Evolutionary conservation across 805 yeast species (phyloP), one percentile per base, ranked within the genome.

Genomic region (Clavispora asparagi): DNA sequence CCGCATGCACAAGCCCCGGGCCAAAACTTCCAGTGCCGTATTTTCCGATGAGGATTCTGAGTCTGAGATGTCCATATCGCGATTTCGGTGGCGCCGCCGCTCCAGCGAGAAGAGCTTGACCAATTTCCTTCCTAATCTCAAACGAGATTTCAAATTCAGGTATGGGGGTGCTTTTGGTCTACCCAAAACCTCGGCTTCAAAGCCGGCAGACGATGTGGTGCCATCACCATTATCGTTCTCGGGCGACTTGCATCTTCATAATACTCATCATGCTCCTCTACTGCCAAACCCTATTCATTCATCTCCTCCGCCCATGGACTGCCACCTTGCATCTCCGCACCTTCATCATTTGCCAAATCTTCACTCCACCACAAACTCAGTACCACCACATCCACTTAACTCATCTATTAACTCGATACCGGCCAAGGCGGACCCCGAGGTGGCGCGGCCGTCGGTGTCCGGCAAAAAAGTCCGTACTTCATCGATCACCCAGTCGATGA

Each of bases 11-110:
- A 42, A 28, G 9, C n/a, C 31, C 36, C 49, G 44, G 42, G 41
- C 40, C 31, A 50, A 41, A 36, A 47, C 47, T 33, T 50, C 56
- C 7, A 57, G 55, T 19, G 67, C 62, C 7, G 41, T 67, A 13
- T 44, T 65, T 9, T 64, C 72, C 26, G 74, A 69, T 50, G 73
- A 68, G 33, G 74, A 68, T 35, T 64, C 67, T 9, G 72, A 68
- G 45, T 49, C 58, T 12, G 71, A 67, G 25, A 45, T 42, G 33
- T 40, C 30, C 16, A 11, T 37, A 11, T 28, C 45, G 19, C 46
- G 54, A 7, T 42, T 52, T 5, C 17, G 43, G 12, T 54, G 55
- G 55, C 53, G 53, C 12, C 39, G 55, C 17, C 49, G 52, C 32
- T 49, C 54, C 7, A 49, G 57, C 37, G 58, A 54, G 11, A 48